Evolutionary conservation across 352 stramenopile genomes (phyloP).

Genomic region (Pythium pectinolyticum): DNA sequence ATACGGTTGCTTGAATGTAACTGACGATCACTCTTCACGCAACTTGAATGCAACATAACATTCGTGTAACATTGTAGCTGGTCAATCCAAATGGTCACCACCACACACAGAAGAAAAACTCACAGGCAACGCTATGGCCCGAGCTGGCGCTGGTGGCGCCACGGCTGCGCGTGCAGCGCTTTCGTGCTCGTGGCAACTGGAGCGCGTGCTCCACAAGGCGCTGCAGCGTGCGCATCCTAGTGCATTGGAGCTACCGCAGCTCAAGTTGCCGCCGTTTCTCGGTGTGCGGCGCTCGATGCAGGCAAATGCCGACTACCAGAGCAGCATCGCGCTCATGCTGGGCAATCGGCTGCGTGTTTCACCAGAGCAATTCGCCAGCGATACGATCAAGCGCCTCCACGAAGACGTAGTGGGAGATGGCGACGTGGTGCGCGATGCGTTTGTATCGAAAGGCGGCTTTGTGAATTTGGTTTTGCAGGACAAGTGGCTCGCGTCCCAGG

Average conservation of each 20-base stretch:
- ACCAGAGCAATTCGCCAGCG: conserved; percentile 42
- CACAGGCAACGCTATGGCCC: conserved; percentile 5
- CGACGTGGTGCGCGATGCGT: conserved; percentile 29
- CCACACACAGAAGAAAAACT: not conserved
- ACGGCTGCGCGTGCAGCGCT: conserved; percentile 29
- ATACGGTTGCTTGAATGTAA: conserved; percentile 18
- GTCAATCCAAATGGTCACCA: not conserved
- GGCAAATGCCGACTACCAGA: conserved; percentile 73
- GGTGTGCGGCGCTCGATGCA: conserved; percentile 71
- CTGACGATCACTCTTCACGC: not conserved
- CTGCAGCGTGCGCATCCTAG: conserved; percentile 36
- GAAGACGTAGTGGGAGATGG: conserved; percentile 21
- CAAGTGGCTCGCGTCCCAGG: conserved; percentile 63
- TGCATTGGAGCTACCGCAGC: conserved; percentile 27
- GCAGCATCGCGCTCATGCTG: conserved; percentile 60
- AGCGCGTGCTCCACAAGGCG: conserved; percentile 45
- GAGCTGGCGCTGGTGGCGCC: not conserved
- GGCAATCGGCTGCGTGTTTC: conserved; percentile 44
- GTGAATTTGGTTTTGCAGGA: conserved; percentile 76
- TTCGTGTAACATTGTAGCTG: conserved; percentile 20
- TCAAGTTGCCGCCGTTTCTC: conserved; percentile 40
- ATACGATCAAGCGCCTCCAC: conserved; percentile 26
- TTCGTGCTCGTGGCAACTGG: conserved; percentile 52
- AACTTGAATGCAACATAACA: conserved; percentile 19
- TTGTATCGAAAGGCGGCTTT: conserved; percentile 70